phyloP scores from a whole-genome alignment of 805 yeast genomes.

The Wilhelminamyces savonicus region DNA sequence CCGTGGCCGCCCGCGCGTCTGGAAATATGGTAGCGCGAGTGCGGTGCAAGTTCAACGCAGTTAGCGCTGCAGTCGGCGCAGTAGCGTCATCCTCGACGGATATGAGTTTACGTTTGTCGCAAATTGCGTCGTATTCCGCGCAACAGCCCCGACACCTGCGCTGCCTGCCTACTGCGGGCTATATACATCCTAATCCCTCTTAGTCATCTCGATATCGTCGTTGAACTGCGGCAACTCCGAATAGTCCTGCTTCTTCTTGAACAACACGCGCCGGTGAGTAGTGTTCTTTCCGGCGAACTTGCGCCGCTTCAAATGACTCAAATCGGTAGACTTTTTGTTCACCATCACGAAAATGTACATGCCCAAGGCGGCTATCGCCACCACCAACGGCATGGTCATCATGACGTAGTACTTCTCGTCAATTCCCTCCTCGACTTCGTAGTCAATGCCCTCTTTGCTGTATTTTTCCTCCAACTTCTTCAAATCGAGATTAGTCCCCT shows the following conservation, averaged over 20 bases:
- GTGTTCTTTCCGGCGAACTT: slow-evolving; percentile 20
- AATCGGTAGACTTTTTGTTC: slow-evolving; percentile 41
- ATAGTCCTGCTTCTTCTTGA: slow-evolving; percentile 17
- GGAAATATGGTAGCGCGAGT: too few relatives aligned
- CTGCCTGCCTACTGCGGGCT: too few relatives aligned
- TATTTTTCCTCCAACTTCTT: slow-evolving; percentile 28
- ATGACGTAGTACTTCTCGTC: slow-evolving; percentile 59
- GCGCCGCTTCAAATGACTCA: slow-evolving; percentile 26
- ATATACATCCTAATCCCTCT: too few relatives aligned
- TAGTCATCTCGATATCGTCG: slow-evolving; percentile 12
- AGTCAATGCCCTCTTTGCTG: slow-evolving; percentile 20
- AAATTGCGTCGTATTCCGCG: too few relatives aligned
- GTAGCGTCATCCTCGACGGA: too few relatives aligned
- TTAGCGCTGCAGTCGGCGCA: too few relatives aligned
- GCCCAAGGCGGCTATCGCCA: slow-evolving; percentile 49
- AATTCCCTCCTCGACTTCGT: slow-evolving; percentile 41
- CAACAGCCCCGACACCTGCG: too few relatives aligned
- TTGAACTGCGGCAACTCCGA: slow-evolving; percentile 29
- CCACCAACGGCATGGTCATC: slow-evolving; percentile 63
- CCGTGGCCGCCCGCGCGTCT: too few relatives aligned
- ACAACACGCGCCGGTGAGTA: slow-evolving; percentile 24
- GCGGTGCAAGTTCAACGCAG: too few relatives aligned
- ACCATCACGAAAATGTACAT: slow-evolving; percentile 60
- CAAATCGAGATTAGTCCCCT: slow-evolving; percentile 40
- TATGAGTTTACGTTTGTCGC: too few relatives aligned